These are phyloP conservation scores for Boletus rufocinnamomeus DNA, from an alignment of 768 basidiomycete species.

Conservation along the genomic window DNA sequence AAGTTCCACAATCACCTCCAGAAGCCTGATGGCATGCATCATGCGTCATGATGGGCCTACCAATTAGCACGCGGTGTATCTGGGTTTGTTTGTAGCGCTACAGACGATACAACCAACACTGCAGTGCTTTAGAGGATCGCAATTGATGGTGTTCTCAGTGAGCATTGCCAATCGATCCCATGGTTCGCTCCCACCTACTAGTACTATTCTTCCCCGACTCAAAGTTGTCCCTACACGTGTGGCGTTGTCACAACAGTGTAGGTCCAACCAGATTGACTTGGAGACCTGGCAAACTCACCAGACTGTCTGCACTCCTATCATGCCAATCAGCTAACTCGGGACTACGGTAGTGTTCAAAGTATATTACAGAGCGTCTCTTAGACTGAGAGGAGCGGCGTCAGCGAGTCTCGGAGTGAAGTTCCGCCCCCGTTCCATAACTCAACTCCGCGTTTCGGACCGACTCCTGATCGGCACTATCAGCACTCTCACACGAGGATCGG, in stretches of 20 bases:
- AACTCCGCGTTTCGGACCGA: background rate
- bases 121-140: background rate
- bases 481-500: background rate
- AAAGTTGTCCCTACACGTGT: background rate
- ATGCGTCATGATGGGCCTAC: background rate
- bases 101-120: background rate
- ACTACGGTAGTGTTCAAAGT: too few species aligned
- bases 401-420: too few species aligned
- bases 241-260: background rate
- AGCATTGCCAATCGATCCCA: background rate
- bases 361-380: too few species aligned
- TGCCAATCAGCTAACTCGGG: background rate
- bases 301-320: background rate
- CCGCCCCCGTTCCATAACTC: background rate
- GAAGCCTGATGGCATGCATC: background rate
- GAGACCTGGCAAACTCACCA: background rate
- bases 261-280: background rate
- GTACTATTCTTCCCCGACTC: background rate
- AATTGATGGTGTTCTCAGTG: background rate
- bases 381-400: background rate
- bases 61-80: background rate
- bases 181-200: background rate
- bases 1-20: background rate
- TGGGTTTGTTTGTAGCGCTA: too few species aligned
- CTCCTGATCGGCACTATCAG: background rate